These are phyloP conservation scores for Sclerotinia nivalis DNA, from an alignment of 2,329 filamentous ascomycete genomes.

Conservation along the genomic window DNA sequence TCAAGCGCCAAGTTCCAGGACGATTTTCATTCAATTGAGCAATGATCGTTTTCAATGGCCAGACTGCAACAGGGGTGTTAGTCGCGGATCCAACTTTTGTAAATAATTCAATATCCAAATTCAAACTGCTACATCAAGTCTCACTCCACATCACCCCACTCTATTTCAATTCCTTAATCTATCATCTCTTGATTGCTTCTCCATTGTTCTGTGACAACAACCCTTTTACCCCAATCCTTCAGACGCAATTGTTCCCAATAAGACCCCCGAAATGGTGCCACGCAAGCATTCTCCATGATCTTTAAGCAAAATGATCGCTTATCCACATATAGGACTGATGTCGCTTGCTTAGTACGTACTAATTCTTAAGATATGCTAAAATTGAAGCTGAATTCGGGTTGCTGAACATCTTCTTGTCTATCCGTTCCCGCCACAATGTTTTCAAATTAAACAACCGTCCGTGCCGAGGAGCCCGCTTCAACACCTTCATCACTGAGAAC, in stretches of 20 bases:
- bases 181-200: not conserved
- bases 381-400: not conserved
- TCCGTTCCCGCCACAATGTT: not conserved
- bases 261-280: not conserved
- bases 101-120: not conserved
- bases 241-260: not conserved
- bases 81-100: not conserved
- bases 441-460: not conserved
- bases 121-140: not conserved
- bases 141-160: not conserved
- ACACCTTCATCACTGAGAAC: not conserved
- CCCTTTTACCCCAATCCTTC: not conserved
- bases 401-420: not conserved
- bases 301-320: not conserved
- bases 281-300: constrained; percentile 2
- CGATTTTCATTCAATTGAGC: not conserved
- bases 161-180: not conserved
- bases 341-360: not conserved
- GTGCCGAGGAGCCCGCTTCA: constrained; percentile 2
- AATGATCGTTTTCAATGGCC: not conserved
- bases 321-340: not conserved
- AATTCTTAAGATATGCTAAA: not conserved
- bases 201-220: not conserved
- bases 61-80: not conserved
- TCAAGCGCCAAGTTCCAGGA: not conserved